Base-by-base conservation (phyloP, 2,329 filamentous ascomycete species). In the Chalara sp. region DNA sequence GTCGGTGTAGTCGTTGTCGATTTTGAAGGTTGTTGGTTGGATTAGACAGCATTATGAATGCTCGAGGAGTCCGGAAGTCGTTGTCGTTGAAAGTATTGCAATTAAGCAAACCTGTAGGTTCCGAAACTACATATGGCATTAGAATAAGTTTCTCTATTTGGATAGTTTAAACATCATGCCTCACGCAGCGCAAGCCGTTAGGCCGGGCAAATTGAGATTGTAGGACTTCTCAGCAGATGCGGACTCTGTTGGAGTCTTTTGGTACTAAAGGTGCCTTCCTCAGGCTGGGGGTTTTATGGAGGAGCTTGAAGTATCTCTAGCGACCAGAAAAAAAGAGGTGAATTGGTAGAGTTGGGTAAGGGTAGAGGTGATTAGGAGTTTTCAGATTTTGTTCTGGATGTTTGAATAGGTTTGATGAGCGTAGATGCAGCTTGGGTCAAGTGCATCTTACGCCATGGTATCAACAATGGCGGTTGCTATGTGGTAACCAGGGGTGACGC, bases 151-250 rank as follows among this genome's bases (percentile, higher is more conserved):
- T 12, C 28, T 10, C n/a, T 21, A 10, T 21, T 28, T 10, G 13
- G 28, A 12, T n/a, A 30, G 12, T 44, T 21, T 41, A 31, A n/a
- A 32, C 6, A 43, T 61, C 73, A 61, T 69, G 89, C 86, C 85
- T 90, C 84, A 84, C 84, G 84, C 84, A 89, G 83, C 79, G 83
- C 84, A 86, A 87, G 83, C 84, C 82, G 83, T 81, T 78, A 79
- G 81, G 85, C 84, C 85, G 85, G 86, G 85, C 83, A 76, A 72
- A 63, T 65, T 58, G 57, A 66, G 56, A 60, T 62, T 59, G 63
- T 65, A 62, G 63, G 56, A 66, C 71, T 72, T 64, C 70, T 76
- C 76, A 79, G 73, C 73, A 70, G 68, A 64, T 57, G 64, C 63
- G 63, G 72, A 72, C 69, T 69, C 69, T 63, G 59, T 60, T 59